phyloP scores from a whole-genome alignment of 83 land plant genomes.

The Picea abies region DNA sequence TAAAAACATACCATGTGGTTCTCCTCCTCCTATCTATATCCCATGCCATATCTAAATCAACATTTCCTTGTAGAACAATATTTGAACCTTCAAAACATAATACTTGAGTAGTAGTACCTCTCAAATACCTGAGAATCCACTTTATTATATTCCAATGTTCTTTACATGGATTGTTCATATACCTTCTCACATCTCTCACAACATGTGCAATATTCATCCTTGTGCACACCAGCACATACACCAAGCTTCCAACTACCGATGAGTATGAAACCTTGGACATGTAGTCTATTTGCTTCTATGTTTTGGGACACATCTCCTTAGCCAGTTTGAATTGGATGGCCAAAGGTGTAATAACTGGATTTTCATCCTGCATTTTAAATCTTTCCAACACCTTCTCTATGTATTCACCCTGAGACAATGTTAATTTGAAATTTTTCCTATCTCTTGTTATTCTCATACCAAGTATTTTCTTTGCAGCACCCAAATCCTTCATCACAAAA shows the following conservation, averaged over 20 bases:
- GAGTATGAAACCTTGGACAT: too few relatives aligned
- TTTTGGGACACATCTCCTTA: not conserved
- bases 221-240: conserved; percentile 12
- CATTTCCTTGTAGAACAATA: not conserved
- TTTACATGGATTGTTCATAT: not conserved
- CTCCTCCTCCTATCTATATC: not conserved
- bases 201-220: not conserved
- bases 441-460: too few relatives aligned
- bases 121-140: not conserved
- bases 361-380: conserved; percentile 9
- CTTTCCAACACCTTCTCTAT: too few relatives aligned
- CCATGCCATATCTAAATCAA: not conserved
- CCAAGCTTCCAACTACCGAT: too few relatives aligned
- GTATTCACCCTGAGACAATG: too few relatives aligned
- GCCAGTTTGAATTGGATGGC: not conserved
- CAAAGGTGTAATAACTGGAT: conserved; percentile 9
- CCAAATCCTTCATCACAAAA: too few relatives aligned
- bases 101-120: not conserved
- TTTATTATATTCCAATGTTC: not conserved
- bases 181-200: not conserved
- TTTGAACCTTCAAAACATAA: not conserved
- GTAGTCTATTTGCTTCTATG: not conserved
- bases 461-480: too few relatives aligned
- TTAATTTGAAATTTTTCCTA: too few relatives aligned
- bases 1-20: not conserved